Conservation (phyloP, 169 alveolate genomes). For the Cryptosporidium sp. region DNA sequence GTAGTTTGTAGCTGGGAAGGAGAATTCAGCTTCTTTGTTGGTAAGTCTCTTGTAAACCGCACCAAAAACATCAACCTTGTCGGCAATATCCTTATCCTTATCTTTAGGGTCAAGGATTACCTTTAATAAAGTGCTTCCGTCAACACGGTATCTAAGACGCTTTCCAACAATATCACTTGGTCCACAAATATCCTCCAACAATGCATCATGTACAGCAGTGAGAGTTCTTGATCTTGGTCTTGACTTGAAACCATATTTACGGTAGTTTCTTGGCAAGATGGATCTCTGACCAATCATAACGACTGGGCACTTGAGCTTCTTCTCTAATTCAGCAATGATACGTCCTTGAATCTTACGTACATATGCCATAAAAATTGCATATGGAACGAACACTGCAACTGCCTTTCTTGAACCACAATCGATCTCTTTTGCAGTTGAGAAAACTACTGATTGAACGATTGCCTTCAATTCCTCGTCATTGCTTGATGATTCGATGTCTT, state of each 20-base stretch:
- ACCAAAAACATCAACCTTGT: slow-evolving; percentile 93
- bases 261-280: slow-evolving; percentile 89
- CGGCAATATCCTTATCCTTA: slow-evolving; percentile 94
- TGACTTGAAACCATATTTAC: slow-evolving; percentile 87
- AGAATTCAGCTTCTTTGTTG: slow-evolving; percentile 91
- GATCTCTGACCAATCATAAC: slow-evolving; percentile 91
- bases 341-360: slow-evolving; percentile 90
- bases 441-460: slow-evolving; percentile 84
- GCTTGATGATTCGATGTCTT: slow-evolving; percentile 86
- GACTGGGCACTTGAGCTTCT: slow-evolving; percentile 93
- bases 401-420: slow-evolving; percentile 89
- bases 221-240: slow-evolving; percentile 96
- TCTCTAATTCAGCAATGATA: slow-evolving; percentile 92
- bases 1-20: slow-evolving; percentile 83
- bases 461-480: slow-evolving; percentile 85
- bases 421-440: slow-evolving; percentile 87
- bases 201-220: slow-evolving; percentile 95
- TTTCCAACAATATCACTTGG: slow-evolving; percentile 94
- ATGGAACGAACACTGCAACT: slow-evolving; percentile 88
- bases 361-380: slow-evolving; percentile 85
- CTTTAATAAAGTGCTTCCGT: slow-evolving; percentile 93
- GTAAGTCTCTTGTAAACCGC: slow-evolving; percentile 95
- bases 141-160: slow-evolving; percentile 90
- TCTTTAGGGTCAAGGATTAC: slow-evolving; percentile 95
- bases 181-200: slow-evolving; percentile 94